Evolutionary conservation across 805 yeast species (phyloP).

Genomic region (Candida dajiaensis): DNA sequence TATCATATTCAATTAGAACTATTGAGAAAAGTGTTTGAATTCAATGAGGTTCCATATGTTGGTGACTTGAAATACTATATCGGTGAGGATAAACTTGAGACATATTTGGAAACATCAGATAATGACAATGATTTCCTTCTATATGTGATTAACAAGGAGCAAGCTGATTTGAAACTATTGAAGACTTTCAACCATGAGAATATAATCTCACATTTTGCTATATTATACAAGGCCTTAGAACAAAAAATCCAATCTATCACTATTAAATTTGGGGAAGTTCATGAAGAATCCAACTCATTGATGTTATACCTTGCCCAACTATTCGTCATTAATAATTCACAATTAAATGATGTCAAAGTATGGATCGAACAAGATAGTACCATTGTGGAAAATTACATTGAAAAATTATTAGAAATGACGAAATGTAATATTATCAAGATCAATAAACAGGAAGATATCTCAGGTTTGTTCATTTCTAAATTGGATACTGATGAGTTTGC

Average conservation of each 20-base stretch:
- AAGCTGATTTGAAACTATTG: conserved; percentile 5
- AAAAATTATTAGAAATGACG: conserved; percentile 1
- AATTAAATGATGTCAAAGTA: conserved; percentile 1
- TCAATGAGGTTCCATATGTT: conserved; percentile 48
- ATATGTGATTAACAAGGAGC: conserved; percentile 12
- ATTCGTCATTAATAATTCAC: conserved; percentile 5
- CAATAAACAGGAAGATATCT: conserved; percentile 1
- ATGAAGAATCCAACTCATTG: conserved; percentile 2
- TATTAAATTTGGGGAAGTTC: neutral
- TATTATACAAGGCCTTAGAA: conserved; percentile 5
- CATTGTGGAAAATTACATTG: neutral
- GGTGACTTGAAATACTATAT: conserved; percentile 71
- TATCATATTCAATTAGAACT: conserved; percentile 28
- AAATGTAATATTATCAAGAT: conserved; percentile 1
- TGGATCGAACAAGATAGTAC: neutral
- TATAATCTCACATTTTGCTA: conserved; percentile 6
- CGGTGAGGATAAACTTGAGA: conserved; percentile 58
- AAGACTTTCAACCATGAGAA: conserved; percentile 2
- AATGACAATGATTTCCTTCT: conserved; percentile 16
- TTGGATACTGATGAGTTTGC: neutral
- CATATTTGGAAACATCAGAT: conserved; percentile 76
- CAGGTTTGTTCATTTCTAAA: conserved; percentile 5
- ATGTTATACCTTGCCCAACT: conserved; percentile 2
- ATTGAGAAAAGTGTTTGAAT: conserved; percentile 29
- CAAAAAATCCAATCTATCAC: conserved; percentile 3